Evolutionary conservation across 495 filamentous ascomycete species (phyloP), one percentile per base, ranked within the genome.

Genomic region (Hamigera avellanea): DNA sequence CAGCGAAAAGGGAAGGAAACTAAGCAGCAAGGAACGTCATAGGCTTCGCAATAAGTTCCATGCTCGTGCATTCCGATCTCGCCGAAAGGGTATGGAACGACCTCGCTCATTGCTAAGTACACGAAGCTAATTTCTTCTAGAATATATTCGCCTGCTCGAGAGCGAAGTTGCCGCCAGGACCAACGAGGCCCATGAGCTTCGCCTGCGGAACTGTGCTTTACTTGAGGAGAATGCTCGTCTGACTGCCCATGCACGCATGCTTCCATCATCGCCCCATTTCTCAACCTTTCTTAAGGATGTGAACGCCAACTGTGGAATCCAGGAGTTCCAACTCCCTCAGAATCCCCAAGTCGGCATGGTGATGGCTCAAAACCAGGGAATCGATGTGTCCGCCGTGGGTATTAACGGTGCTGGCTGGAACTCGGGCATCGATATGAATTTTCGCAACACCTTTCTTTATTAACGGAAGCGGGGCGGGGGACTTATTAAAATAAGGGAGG

Each of bases 21-120:
- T 99, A 26, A 86, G 73, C 58, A 87, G 82, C 67, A 94, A 95
- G 58, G 86, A 95, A 62, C 76, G 91, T 26, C 76, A 93, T 26
- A 89, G 96, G 57, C 62, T 99, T 4, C 76, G 91, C 29, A 99
- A 99, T 70, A 99, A 99, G 61, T 89, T 99, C 8, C 96, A 93
- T 26, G 91, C 91, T 41, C 78, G 91, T 38, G 88, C 87, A 27
- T 99, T 99, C 76, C 80, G 91, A 23, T 93, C 86, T 17, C 70
- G 91, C 44, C 78, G 91, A 62, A 99, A 99, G 69, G 89, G 91
- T 95, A 75, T 66, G 75, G 50, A 8, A 2, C 14, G 2, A 6
- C 8, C 23, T 36, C 34, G 39, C 15, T 35, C 31, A 25, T 32
- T 14, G 38, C 28, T 52, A 26, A 19, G 21, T 6, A 34, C 4